These are phyloP conservation scores for Hypsizygus marmoreus DNA, from an alignment of 768 basidiomycete genomes.

Conservation along the genomic window DNA sequence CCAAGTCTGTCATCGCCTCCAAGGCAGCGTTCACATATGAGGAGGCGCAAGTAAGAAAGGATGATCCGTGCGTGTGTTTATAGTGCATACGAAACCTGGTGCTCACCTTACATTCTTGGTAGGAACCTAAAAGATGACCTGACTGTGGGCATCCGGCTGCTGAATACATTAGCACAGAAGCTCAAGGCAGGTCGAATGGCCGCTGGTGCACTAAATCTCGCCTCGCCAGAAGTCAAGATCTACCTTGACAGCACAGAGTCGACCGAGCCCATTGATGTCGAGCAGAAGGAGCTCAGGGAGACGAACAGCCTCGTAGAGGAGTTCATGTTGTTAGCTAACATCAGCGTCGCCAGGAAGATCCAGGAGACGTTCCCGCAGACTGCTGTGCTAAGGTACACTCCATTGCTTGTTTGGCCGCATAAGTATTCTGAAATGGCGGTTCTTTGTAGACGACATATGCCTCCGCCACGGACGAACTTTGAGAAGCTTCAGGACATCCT, in stretches of 20 bases:
- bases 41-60: constrained; percentile 92
- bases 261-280: constrained; percentile 94
- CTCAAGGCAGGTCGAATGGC: constrained; percentile 86
- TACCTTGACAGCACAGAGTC: constrained; percentile 92
- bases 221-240: constrained; percentile 98
- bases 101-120: constrained; percentile 2
- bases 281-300: constrained; percentile 89
- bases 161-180: constrained; percentile 85
- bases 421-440: neutral
- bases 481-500: constrained; percentile 95
- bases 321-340: constrained; percentile 98
- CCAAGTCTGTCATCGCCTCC: constrained; percentile 95
- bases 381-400: constrained; percentile 76
- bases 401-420: neutral
- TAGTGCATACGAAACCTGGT: neutral
- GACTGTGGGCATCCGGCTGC: constrained; percentile 82
- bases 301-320: constrained; percentile 98
- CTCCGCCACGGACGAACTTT: constrained; percentile 91
- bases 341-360: constrained; percentile 89
- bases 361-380: constrained; percentile 96
- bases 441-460: constrained; percentile 73
- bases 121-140: constrained; percentile 81
- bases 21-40: constrained; percentile 98
- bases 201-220: constrained; percentile 96
- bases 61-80: constrained; percentile 69